Conservation (phyloP, 208 protist genomes). For the Crithidia expoeki region DNA sequence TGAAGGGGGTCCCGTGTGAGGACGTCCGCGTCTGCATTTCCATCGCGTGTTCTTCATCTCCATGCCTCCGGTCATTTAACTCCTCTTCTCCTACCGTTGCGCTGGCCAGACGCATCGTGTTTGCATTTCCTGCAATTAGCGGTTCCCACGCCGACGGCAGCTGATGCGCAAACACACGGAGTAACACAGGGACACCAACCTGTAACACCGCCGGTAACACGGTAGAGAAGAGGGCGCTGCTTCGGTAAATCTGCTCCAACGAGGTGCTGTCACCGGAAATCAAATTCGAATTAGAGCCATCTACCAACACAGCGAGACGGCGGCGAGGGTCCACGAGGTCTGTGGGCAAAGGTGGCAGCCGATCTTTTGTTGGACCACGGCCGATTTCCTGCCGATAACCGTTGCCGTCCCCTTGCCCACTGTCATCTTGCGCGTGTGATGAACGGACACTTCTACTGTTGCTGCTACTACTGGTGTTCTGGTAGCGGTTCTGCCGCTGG, state of each 20-base stretch:
- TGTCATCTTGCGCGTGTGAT: background rate
- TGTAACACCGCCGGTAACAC: conserved; percentile 69
- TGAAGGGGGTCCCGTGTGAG: background rate
- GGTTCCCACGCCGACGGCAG: conserved; percentile 70
- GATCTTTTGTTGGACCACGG: conserved; percentile 74
- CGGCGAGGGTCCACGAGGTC: conserved; percentile 75
- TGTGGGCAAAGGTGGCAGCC: conserved; percentile 60
- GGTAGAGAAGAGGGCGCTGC: conserved; percentile 49
- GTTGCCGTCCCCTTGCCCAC: background rate
- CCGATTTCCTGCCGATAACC: background rate
- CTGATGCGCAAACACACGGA: conserved; percentile 79
- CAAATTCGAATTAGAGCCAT: conserved; percentile 65
- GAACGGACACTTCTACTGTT: background rate
- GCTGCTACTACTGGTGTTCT: background rate
- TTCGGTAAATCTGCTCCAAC: conserved; percentile 18
- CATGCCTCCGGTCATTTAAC: no score
- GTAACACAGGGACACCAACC: conserved; percentile 79
- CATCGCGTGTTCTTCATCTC: background rate
- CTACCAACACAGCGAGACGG: conserved; percentile 77
- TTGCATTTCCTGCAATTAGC: conserved; percentile 34
- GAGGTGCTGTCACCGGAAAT: conserved; percentile 27
- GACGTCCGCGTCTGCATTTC: conserved; percentile 2
- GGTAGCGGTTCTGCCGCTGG: background rate
- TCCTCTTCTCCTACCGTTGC: no score
- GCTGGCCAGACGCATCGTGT: no score